Evolutionary conservation across 2,329 filamentous ascomycete genomes (phyloP).

Genomic region (Colletotrichum cuscutae): DNA sequence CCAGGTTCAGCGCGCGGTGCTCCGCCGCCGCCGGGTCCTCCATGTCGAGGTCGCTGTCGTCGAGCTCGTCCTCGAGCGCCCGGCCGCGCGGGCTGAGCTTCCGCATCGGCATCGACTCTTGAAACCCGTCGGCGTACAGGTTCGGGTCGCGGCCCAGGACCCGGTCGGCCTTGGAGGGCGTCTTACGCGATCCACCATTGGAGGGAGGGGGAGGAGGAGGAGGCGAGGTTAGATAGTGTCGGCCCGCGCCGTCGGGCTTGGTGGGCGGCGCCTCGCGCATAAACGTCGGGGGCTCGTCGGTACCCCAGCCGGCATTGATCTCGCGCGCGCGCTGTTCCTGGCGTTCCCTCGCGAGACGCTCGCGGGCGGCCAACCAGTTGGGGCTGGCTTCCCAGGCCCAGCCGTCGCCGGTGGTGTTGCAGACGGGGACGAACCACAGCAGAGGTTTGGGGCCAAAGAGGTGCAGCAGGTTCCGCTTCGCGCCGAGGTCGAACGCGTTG

Average conservation of each 20-base stretch:
- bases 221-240: slow-evolving; percentile 42
- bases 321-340: slow-evolving; percentile 72
- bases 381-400: slow-evolving; percentile 92
- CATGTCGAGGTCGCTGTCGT: slow-evolving; percentile 47
- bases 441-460: slow-evolving; percentile 80
- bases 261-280: slow-evolving; percentile 31
- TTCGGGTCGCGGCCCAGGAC: slow-evolving; percentile 67
- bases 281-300: slow-evolving; percentile 42
- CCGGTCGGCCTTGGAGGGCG: slow-evolving; percentile 67
- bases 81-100: slow-evolving; percentile 58
- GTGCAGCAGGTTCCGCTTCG: slow-evolving; percentile 80
- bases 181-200: slow-evolving; percentile 44
- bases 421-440: slow-evolving; percentile 84
- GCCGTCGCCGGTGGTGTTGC: slow-evolving; percentile 89
- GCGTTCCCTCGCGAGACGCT: slow-evolving; percentile 68
- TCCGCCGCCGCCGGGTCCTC: slow-evolving; percentile 52
- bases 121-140: slow-evolving; percentile 61
- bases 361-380: slow-evolving; percentile 79
- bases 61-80: slow-evolving; percentile 54
- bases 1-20: slow-evolving; percentile 57
- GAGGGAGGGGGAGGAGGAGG: slow-evolving; percentile 21
- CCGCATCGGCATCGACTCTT: slow-evolving; percentile 55
- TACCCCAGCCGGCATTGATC: slow-evolving; percentile 74
- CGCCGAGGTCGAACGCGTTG: slow-evolving; percentile 92
- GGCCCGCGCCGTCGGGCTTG: slow-evolving; percentile 38